Evolutionary conservation across 2,329 filamentous ascomycete species (phyloP), one percentile per base, ranked within the genome.

Genomic region (Simplicillium aogashimaense): DNA sequence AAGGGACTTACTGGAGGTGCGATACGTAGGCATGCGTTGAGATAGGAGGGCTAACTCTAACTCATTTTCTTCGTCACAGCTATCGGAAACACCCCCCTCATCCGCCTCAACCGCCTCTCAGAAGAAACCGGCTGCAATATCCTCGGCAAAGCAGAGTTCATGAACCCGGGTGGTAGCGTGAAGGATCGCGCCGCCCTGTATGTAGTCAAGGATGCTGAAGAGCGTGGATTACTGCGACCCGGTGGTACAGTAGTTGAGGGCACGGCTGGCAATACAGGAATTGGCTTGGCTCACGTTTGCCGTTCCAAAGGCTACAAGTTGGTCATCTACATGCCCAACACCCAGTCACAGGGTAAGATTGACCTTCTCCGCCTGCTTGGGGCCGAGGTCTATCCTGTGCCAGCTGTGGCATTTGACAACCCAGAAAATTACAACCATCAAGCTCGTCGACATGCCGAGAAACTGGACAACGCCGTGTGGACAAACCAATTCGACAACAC

Each of bases 281-380:
- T 98, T 61, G 92, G 92, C 2, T 83, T 98, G 34, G 92, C 92
- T 15, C 92, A 97, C 66, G 92, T 98, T 42, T 97, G 92, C 67
- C 79, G 90, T 45, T 86, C 83, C 30, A 83, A 83, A 53, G 92
- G 90, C 32, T 97, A 98, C 74, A 83, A 83, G 59, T 80, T 95
- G 38, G 89, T 97, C 57, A 98, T 98, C 59, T 98, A 97, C 78
- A 97, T 98, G 92, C 92, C 92, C 53, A 85, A 98, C 71, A 97
- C 90, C 37, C 92, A 97, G 67, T 94, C 89, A 15, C 90, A 95
- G 66, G 92, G 89, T 59, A 98, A 98, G 72, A 86, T 98, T 58
- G 92, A 97, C 61, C 74, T 98, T 39, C 70, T 98, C 48, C 76
- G 90, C 8, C 71, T 97, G 29, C 76, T 98, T 9, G 92, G 92